Evolutionary conservation across 108 stramenopile genomes (phyloP), one percentile per base, ranked within the genome.

Genomic region (Aureococcus anophagefferens): DNA sequence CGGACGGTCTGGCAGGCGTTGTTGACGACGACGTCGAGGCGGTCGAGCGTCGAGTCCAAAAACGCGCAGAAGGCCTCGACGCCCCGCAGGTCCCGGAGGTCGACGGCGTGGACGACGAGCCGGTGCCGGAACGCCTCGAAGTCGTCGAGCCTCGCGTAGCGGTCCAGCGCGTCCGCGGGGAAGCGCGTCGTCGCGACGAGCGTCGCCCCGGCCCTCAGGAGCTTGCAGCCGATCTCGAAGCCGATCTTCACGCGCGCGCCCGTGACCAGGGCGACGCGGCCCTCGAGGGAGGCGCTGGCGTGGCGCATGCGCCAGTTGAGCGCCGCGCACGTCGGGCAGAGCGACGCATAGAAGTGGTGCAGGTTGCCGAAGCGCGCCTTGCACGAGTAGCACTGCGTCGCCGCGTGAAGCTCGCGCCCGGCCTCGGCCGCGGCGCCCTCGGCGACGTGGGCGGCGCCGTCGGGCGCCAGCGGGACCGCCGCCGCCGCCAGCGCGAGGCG

Each of bases 1-100:
- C 93, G 84, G 3, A 94, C 81, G 0, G 93, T 94, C 80, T 94
- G 93, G 80, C 93, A 94, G 0, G 93, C 93, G 79, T 94, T 94
- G 74, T 93, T 92, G 65, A 94, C 90, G 46, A 94, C 69, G 7
- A 92, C 80, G 74, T 94, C 93, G 63, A 94, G 84, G 16, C 89
- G 89, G 21, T 25, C 51, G 40, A 11, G 40, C 40, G 9, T 44
- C 35, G 72, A 29, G 1, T 76, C 68, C 28, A 93, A 74, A 77
- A 86, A 93, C 29, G 86, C 76, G 63, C 87, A 85, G 76, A 93
- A 93, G 15, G 89, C 83, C 72, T 93, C 92, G 15, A 93, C 46
- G 5, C 90, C 90, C 17, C 88, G 88, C 0, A 93, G 86, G 79
- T 93, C 92, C 33, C 92, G 77, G 63, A 93, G 76, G 72, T 93